Conservation (phyloP, 257 asterid genomes). For the Prunella vulgaris region DNA sequence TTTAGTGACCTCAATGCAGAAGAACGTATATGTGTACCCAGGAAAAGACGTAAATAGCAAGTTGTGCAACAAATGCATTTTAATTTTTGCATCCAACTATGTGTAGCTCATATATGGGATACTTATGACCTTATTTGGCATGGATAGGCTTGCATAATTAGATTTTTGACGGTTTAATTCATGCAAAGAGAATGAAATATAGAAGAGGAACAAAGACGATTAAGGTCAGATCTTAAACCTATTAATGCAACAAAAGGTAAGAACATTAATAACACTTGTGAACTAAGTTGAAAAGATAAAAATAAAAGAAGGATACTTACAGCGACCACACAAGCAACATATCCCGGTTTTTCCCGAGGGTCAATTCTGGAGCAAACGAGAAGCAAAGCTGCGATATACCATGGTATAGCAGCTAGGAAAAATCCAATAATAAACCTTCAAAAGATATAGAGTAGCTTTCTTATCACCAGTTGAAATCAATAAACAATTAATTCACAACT, state of each 20-base stretch:
- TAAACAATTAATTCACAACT: constrained; percentile 6
- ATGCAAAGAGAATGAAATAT: not conserved
- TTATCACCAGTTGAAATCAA: not conserved
- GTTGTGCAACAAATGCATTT: not conserved
- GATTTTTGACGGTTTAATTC: not conserved
- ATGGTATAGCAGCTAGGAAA: constrained; percentile 76
- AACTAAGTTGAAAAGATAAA: constrained; percentile 1
- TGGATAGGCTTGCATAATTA: not conserved
- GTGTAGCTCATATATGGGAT: not conserved
- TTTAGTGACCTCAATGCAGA: no score
- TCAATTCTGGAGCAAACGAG: constrained; percentile 61
- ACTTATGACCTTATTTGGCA: not conserved
- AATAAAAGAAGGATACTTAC: constrained; percentile 44
- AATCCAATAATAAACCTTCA: constrained; percentile 84
- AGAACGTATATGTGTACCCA: not conserved
- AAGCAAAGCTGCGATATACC: constrained; percentile 70
- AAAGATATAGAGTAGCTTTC: constrained; percentile 12
- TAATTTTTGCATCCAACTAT: not conserved
- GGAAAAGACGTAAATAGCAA: not conserved
- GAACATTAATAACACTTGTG: not conserved
- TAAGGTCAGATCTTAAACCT: not conserved
- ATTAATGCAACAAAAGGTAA: not conserved
- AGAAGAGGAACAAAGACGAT: not conserved
- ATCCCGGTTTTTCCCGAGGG: constrained; percentile 88
- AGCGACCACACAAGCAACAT: constrained; percentile 61